Percentiles rank a stretch among this genome's conserved stretches.
phyloP scores from a whole-genome alignment of 805 yeast genomes.

The Candida caryicola region DNA sequence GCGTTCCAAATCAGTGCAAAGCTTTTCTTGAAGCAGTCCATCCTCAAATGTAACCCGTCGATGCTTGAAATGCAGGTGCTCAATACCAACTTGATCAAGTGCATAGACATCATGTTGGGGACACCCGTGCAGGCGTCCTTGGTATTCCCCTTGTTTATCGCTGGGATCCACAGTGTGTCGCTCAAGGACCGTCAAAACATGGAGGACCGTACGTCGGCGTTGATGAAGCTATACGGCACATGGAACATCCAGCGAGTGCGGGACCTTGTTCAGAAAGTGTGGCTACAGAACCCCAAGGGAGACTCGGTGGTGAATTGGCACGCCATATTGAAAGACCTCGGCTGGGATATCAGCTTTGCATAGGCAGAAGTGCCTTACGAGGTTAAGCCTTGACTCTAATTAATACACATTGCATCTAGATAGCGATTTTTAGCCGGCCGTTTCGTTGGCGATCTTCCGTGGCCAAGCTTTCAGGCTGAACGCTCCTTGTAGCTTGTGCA shows the following conservation, averaged over 20 bases:
- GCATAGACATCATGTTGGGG: conserved; percentile 60
- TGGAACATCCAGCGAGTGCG: conserved; percentile 53
- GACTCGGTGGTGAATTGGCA: conserved; percentile 71
- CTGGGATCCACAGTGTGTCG: conserved; percentile 65
- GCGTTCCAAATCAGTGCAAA: conserved; percentile 67
- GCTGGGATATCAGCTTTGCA: conserved; percentile 82
- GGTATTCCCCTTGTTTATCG: conserved; percentile 75
- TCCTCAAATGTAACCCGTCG: conserved; percentile 57
- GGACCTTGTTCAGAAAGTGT: conserved; percentile 45
- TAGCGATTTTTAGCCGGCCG: too few relatives aligned
- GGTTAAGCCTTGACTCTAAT: too few relatives aligned
- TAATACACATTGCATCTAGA: too few relatives aligned
- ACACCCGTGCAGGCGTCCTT: conserved; percentile 68
- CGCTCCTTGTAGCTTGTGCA: too few relatives aligned
- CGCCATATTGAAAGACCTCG: conserved; percentile 57
- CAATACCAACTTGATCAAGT: conserved; percentile 49
- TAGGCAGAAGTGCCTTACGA: too few relatives aligned
- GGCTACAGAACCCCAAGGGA: conserved; percentile 51
- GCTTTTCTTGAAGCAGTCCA: conserved; percentile 64
- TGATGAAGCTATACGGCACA: conserved; percentile 63
- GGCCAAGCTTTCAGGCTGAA: too few relatives aligned
- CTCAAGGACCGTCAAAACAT: conserved; percentile 52
- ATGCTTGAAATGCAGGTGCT: conserved; percentile 62
- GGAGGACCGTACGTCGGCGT: conserved; percentile 49
- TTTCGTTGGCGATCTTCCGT: too few relatives aligned